Percentiles rank a stretch among this genome's conserved stretches.
Evolutionary conservation across 768 basidiomycete species (phyloP).

Genomic region (Lactarius deliciosus): DNA sequence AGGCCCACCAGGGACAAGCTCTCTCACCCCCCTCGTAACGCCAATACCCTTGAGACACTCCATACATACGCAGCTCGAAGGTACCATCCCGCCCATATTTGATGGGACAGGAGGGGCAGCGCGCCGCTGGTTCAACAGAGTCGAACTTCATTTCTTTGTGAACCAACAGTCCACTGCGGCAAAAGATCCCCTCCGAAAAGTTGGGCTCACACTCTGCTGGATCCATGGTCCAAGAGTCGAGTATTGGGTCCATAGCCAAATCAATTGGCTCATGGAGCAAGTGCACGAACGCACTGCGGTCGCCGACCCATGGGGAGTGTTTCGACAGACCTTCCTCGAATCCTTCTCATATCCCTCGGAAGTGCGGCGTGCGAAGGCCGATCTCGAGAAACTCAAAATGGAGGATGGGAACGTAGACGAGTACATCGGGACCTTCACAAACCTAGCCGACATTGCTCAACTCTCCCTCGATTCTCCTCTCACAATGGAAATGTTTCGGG

Average conservation of each 20-base stretch:
- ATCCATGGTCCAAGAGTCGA: background rate
- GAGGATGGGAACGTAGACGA: background rate
- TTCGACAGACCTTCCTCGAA: background rate
- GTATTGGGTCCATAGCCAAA: background rate
- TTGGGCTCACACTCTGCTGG: background rate
- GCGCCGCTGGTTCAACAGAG: background rate
- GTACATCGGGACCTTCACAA: background rate
- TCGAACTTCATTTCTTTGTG: background rate
- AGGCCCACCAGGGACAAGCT: background rate
- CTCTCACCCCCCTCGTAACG: background rate
- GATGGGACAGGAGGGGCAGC: background rate
- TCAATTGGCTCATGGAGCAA: background rate
- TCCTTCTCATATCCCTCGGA: background rate
- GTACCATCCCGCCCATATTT: background rate
- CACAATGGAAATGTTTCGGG: background rate
- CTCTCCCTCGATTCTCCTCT: background rate
- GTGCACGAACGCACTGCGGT: background rate
- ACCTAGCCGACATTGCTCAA: background rate
- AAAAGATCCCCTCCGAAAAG: background rate
- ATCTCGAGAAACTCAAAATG: background rate
- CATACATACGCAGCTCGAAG: background rate
- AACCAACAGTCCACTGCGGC: background rate
- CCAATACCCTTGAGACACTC: background rate
- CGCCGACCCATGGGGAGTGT: background rate
- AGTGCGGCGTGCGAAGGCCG: background rate